These are phyloP conservation scores for Populus hybrid DNA, from an alignment of 441 rosid species.

Conservation along the genomic window DNA sequence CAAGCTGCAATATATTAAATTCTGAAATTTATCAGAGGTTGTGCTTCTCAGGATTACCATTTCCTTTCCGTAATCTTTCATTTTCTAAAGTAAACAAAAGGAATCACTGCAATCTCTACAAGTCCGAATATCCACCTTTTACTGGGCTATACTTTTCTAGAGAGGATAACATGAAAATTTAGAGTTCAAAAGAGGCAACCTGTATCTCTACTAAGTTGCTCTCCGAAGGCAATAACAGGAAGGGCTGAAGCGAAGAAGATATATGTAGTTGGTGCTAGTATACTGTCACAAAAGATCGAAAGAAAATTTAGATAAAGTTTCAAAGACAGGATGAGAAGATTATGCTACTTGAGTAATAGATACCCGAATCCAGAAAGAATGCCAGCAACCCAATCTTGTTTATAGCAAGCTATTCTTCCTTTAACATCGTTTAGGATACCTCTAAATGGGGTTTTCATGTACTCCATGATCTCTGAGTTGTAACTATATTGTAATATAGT, in stretches of 20 bases:
- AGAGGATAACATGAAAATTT: background rate
- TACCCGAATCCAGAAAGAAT: constrained; percentile 40
- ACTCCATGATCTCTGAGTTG: constrained; percentile 38
- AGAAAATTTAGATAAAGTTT: background rate
- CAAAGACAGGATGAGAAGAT: background rate
- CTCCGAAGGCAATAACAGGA: constrained; percentile 62
- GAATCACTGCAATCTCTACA: background rate
- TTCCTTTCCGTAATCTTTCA: background rate
- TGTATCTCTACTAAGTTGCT: constrained; percentile 56
- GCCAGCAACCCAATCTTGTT: constrained; percentile 44
- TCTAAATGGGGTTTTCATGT: constrained; percentile 34
- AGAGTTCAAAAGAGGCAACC: constrained; percentile 20
- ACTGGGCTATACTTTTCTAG: background rate
- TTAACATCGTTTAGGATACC: constrained; percentile 41
- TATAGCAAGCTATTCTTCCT: constrained; percentile 37
- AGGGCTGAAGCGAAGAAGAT: constrained; percentile 62
- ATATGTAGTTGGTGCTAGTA: constrained; percentile 58
- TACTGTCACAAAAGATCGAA: constrained; percentile 23
- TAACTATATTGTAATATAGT: too few relatives aligned
- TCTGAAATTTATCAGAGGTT: background rate
- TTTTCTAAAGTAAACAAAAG: background rate
- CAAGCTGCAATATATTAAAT: background rate
- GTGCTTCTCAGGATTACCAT: background rate
- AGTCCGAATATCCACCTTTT: background rate
- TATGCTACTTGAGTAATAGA: background rate